phyloP scores from a whole-genome alignment of 192 early-diverging fungal genomes.

The Rhizophagus sp. region DNA sequence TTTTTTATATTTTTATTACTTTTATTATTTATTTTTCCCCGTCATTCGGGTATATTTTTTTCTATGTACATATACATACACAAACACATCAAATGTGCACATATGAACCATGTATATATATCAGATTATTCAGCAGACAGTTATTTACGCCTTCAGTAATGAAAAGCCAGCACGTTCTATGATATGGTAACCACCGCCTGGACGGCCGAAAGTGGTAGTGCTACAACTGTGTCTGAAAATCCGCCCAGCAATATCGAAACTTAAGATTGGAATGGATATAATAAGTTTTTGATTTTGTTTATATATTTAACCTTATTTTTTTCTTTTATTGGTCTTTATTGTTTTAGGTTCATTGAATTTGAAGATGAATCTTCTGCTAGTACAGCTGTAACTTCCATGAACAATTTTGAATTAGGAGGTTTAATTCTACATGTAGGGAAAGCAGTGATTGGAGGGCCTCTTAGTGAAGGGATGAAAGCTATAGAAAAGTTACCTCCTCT shows the following conservation, averaged over 20 bases:
- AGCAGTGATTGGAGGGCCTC: slow-evolving; percentile 75
- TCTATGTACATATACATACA: slow-evolving; percentile 3
- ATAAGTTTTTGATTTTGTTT: slow-evolving; percentile 4
- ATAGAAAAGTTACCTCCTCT: slow-evolving; percentile 55
- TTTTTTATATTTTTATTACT: slow-evolving; percentile 9
- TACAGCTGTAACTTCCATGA: slow-evolving; percentile 67
- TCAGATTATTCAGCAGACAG: slow-evolving; percentile 9
- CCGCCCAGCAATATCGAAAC: slow-evolving; percentile 8
- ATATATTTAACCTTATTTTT: slow-evolving; percentile 11
- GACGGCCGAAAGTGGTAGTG: slow-evolving; percentile 27
- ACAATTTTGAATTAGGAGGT: slow-evolving; percentile 77
- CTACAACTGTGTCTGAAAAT: background rate
- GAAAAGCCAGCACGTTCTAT: slow-evolving; percentile 18
- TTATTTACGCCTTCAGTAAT: slow-evolving; percentile 24
- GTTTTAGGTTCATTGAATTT: slow-evolving; percentile 78
- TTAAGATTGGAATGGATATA: slow-evolving; percentile 12
- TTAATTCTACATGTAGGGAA: slow-evolving; percentile 64
- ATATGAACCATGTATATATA: background rate
- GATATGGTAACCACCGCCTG: slow-evolving; percentile 21
- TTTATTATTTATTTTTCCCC: slow-evolving; percentile 6
- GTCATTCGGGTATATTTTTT: slow-evolving; percentile 8
- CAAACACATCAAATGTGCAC: background rate
- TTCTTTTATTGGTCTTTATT: slow-evolving; percentile 12
- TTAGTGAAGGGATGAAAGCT: slow-evolving; percentile 79
- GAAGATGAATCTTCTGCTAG: slow-evolving; percentile 56